Evolutionary conservation across 495 filamentous ascomycete genomes (phyloP).

Genomic region (Podospora tetraspora): DNA sequence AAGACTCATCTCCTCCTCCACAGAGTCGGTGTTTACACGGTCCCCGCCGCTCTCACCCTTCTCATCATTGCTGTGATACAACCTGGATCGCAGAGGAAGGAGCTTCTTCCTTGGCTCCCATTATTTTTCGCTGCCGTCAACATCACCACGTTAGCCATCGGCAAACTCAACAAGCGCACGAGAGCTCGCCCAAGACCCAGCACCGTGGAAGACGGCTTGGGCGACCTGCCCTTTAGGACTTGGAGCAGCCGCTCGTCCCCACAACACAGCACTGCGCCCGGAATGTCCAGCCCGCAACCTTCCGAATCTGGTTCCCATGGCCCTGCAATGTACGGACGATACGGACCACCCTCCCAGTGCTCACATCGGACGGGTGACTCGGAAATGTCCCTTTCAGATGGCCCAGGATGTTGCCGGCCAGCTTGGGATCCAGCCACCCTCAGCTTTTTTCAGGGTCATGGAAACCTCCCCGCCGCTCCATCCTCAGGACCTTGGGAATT

Average conservation of each 20-base stretch:
- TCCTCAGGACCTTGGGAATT: slow-evolving; percentile 1
- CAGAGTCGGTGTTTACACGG: slow-evolving; percentile 22
- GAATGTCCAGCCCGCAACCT: background rate
- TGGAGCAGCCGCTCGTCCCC: slow-evolving; percentile 11
- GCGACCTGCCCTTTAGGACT: slow-evolving; percentile 14
- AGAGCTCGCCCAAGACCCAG: background rate
- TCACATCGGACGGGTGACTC: slow-evolving; percentile 12
- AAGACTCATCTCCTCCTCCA: background rate
- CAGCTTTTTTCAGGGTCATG: slow-evolving; percentile 9
- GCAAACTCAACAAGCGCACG: slow-evolving; percentile 6
- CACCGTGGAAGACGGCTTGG: background rate
- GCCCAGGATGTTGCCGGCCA: slow-evolving; percentile 5
- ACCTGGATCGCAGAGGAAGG: slow-evolving; percentile 9
- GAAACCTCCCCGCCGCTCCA: background rate
- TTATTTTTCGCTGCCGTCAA: slow-evolving; percentile 19
- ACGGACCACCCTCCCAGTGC: slow-evolving; percentile 19
- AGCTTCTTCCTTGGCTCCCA: slow-evolving; percentile 27
- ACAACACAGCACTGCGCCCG: background rate
- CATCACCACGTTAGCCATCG: slow-evolving; percentile 16
- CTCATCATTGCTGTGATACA: slow-evolving; percentile 19
- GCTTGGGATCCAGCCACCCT: slow-evolving; percentile 21
- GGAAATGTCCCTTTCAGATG: slow-evolving; percentile 20
- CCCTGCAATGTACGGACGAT: slow-evolving; percentile 8
- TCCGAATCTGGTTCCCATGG: slow-evolving; percentile 13
- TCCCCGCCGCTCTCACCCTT: slow-evolving; percentile 16